Percentiles rank a stretch among this genome's conserved stretches.
These are phyloP conservation scores for Zarea fungicola DNA, from an alignment of 2,329 filamentous ascomycete genomes.

Conservation along the genomic window DNA sequence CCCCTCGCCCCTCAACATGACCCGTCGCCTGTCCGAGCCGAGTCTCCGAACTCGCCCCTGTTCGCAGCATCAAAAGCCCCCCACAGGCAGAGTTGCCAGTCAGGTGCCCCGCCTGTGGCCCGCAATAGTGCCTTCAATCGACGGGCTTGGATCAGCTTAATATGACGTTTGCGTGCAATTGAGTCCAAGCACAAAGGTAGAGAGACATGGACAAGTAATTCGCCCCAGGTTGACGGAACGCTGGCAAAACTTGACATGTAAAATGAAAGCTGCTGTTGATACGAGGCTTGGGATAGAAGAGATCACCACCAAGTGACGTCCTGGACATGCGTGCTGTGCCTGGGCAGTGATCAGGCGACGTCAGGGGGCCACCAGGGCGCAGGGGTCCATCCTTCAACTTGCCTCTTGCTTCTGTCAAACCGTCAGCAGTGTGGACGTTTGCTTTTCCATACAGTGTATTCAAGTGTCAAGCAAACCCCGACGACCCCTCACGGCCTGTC, in stretches of 20 bases:
- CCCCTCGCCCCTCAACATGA: no score
- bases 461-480: not conserved
- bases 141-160: constrained; percentile 11
- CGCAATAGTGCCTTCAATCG: constrained; percentile 14
- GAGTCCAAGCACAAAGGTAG: constrained; percentile 21
- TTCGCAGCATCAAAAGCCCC: not conserved
- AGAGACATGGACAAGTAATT: constrained; percentile 7
- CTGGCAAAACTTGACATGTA: no score
- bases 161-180: constrained; percentile 9
- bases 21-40: constrained; percentile 11
- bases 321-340: not conserved
- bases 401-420: not conserved
- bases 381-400: not conserved
- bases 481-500: not conserved
- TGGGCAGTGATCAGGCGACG: constrained; percentile 1
- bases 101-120: constrained; percentile 17
- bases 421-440: not conserved
- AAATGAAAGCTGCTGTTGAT: no score
- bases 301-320: not conserved
- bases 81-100: constrained; percentile 7
- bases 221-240: no score
- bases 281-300: no score
- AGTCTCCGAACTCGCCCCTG: constrained; percentile 11
- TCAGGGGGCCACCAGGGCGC: not conserved
- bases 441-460: not conserved